phyloP scores from a whole-genome alignment of 1,284 basidiomycete species.

The Ustilago xerochloae region DNA sequence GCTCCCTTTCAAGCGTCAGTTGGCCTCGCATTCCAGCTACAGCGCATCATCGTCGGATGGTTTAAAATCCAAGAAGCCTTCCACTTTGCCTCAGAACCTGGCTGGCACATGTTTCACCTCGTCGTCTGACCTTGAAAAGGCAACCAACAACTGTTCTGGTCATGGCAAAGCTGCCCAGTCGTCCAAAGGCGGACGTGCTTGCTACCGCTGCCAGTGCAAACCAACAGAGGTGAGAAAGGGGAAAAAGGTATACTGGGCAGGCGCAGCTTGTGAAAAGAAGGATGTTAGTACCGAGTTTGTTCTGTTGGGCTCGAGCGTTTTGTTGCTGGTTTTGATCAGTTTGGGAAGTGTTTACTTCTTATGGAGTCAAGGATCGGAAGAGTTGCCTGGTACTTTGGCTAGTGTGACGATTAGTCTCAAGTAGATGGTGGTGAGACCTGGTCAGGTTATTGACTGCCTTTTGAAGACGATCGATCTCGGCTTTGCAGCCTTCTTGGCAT shows the following conservation, averaged over 20 bases:
- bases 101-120: constrained; percentile 50
- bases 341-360: constrained; percentile 52
- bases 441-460: not conserved
- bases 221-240: constrained; percentile 41
- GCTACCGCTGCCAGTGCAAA: constrained; percentile 61
- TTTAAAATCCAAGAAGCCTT: constrained; percentile 6
- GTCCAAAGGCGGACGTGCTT: constrained; percentile 51
- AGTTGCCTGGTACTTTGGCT: constrained; percentile 59
- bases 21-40: constrained; percentile 4
- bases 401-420: constrained; percentile 56
- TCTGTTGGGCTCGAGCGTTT: constrained; percentile 49
- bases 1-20: constrained; percentile 28
- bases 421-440: constrained; percentile 5
- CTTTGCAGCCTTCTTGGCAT: not conserved
- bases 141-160: constrained; percentile 56
- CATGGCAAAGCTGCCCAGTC: constrained; percentile 55
- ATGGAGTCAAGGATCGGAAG: constrained; percentile 41
- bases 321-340: constrained; percentile 45
- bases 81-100: constrained; percentile 29
- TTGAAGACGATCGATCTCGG: no score
- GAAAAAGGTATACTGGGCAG: constrained; percentile 54
- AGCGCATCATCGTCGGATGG: not conserved
- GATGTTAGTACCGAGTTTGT: constrained; percentile 57
- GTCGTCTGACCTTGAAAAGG: constrained; percentile 40
- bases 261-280: constrained; percentile 64